phyloP scores from a whole-genome alignment of 345 rosid species.

The Ricinus communis region DNA sequence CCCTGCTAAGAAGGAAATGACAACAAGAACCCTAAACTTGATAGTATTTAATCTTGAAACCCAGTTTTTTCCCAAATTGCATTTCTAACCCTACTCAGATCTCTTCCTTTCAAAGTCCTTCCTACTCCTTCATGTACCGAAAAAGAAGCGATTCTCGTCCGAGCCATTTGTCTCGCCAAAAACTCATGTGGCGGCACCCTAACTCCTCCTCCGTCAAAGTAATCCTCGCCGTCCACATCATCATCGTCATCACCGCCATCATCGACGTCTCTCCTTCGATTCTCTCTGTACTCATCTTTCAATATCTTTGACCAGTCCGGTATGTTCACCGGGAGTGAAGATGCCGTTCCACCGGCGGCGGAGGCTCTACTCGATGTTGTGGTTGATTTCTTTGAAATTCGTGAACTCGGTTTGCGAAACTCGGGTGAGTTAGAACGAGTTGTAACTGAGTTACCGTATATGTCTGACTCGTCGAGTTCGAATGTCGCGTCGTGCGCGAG shows the following conservation, averaged over 20 bases:
- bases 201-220: constrained; percentile 43
- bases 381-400: constrained; percentile 37
- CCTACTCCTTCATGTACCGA: constrained; percentile 97
- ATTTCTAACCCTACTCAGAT: constrained; percentile 91
- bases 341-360: constrained; percentile 30
- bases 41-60: constrained; percentile 59
- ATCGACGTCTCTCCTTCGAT: constrained; percentile 37
- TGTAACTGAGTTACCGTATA: constrained; percentile 37
- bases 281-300: constrained; percentile 60
- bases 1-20: neutral
- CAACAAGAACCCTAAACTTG: neutral
- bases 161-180: constrained; percentile 66
- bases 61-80: constrained; percentile 98
- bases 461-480: constrained; percentile 91
- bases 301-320: constrained; percentile 99
- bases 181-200: constrained; percentile 93
- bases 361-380: constrained; percentile 14
- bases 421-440: constrained; percentile 59
- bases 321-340: constrained; percentile 84
- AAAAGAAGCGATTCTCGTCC: constrained; percentile 81
- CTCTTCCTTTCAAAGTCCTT: constrained; percentile 97
- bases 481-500: constrained; percentile 43
- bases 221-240: constrained; percentile 37
- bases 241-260: constrained; percentile 41
- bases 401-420: constrained; percentile 42